Evolutionary conservation across 1,284 basidiomycete species (phyloP).

Genomic region (Termitomyces sp.): DNA sequence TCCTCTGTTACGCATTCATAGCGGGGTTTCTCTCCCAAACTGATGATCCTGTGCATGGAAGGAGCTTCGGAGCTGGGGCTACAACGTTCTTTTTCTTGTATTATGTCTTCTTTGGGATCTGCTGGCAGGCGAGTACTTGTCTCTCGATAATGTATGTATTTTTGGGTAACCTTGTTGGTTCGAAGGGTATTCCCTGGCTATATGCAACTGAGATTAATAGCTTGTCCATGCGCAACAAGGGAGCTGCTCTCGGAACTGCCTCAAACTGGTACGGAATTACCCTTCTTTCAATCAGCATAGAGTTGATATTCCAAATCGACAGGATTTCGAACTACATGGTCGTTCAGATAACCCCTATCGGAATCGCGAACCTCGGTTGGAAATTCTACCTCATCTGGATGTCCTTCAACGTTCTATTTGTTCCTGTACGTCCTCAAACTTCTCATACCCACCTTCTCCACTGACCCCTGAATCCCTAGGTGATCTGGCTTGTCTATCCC

Average conservation of each 20-base stretch:
- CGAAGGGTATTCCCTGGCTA: conserved; percentile 58
- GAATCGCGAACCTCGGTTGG: conserved; percentile 41
- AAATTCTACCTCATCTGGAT: conserved; percentile 43
- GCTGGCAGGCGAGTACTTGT: conserved; percentile 46
- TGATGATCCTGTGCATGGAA: conserved; percentile 32
- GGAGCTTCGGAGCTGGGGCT: conserved; percentile 34
- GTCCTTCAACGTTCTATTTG: conserved; percentile 40
- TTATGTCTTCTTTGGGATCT: conserved; percentile 68
- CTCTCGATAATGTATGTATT: background rate
- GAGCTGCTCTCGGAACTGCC: conserved; percentile 64
- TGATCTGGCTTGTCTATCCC: conserved; percentile 40
- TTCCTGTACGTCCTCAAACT: conserved; percentile 30
- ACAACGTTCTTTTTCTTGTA: conserved; percentile 64
- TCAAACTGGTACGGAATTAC: conserved; percentile 45
- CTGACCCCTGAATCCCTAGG: conserved; percentile 19
- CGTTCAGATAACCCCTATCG: conserved; percentile 39
- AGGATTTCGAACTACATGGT: conserved; percentile 59
- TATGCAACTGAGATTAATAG: conserved; percentile 64
- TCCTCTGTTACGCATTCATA: conserved; percentile 53
- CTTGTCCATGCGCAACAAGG: conserved; percentile 59
- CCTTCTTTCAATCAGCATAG: background rate
- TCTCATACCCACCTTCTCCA: background rate
- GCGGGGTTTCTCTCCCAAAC: conserved; percentile 47
- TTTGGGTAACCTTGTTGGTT: background rate
- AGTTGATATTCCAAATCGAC: background rate